phyloP scores from a whole-genome alignment of 805 yeast genomes.

The Scheffersomyces amazonensis region DNA sequence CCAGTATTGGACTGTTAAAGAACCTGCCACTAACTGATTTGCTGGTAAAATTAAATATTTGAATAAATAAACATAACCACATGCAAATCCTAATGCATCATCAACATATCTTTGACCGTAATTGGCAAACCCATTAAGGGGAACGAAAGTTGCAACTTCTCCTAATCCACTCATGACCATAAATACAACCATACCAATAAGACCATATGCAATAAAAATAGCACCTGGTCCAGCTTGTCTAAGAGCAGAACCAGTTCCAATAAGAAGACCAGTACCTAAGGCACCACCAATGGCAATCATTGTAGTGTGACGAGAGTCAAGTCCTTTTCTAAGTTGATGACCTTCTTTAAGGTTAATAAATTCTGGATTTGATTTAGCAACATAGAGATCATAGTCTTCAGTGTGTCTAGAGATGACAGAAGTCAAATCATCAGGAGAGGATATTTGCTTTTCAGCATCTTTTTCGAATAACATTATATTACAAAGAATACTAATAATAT shows the following conservation, averaged over 20 bases:
- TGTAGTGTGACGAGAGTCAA: conserved; percentile 58
- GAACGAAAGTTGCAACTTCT: conserved; percentile 66
- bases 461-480: background rate
- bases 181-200: conserved; percentile 70
- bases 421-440: conserved; percentile 14
- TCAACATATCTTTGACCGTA: conserved; percentile 64
- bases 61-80: conserved; percentile 62
- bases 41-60: conserved; percentile 57
- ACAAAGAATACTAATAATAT: too few species aligned
- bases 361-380: conserved; percentile 43
- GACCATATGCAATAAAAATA: conserved; percentile 59
- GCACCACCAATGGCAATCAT: conserved; percentile 86
- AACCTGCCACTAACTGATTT: conserved; percentile 62
- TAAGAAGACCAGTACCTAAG: conserved; percentile 70
- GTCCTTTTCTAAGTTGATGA: conserved; percentile 40
- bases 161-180: conserved; percentile 69
- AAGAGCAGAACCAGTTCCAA: conserved; percentile 73
- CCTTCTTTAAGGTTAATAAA: conserved; percentile 38
- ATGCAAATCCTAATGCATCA: conserved; percentile 64
- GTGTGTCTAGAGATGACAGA: conserved; percentile 41
- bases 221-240: conserved; percentile 70
- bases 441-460: conserved; percentile 9
- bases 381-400: conserved; percentile 46
- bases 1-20: conserved; percentile 56
- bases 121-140: conserved; percentile 66